phyloP scores from a whole-genome alignment of 1,139 yeast species.

The Yamadazyma oceani region DNA sequence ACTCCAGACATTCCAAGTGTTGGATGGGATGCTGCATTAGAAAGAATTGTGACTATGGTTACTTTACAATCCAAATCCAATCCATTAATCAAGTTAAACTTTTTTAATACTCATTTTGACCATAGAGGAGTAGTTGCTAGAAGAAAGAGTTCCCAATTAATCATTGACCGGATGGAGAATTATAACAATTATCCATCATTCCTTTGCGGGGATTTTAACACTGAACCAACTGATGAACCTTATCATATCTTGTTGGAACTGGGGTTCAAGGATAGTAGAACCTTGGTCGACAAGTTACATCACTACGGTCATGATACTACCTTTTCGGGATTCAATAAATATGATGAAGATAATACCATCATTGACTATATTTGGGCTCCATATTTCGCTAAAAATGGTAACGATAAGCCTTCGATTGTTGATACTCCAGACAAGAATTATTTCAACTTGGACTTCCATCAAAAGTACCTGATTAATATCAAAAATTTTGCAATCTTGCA shows the following conservation, averaged over 20 bases:
- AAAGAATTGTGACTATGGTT: slow-evolving; percentile 49
- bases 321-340: slow-evolving; percentile 50
- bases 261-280: slow-evolving; percentile 36
- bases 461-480: slow-evolving; percentile 21
- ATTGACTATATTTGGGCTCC: slow-evolving; percentile 57
- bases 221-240: slow-evolving; percentile 53
- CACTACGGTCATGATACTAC: slow-evolving; percentile 47
- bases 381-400: slow-evolving; percentile 25
- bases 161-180: slow-evolving; percentile 40
- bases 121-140: slow-evolving; percentile 52
- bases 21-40: slow-evolving; percentile 60
- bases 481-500: slow-evolving; percentile 45
- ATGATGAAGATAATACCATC: slow-evolving; percentile 21
- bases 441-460: slow-evolving; percentile 13
- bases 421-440: slow-evolving; percentile 9
- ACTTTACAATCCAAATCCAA: slow-evolving; percentile 32
- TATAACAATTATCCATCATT: slow-evolving; percentile 43
- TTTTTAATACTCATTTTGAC: slow-evolving; percentile 61
- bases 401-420: slow-evolving; percentile 13
- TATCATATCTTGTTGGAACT: slow-evolving; percentile 37
- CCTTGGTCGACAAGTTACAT: slow-evolving; percentile 23
- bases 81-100: slow-evolving; percentile 33
- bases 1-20: slow-evolving; percentile 25
- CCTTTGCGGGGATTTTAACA: slow-evolving; percentile 54
- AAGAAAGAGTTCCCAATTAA: slow-evolving; percentile 46